Evolutionary conservation across 2,329 filamentous ascomycete species (phyloP), one percentile per base, ranked within the genome.

Genomic region (Purpureocillium takamizusanense): DNA sequence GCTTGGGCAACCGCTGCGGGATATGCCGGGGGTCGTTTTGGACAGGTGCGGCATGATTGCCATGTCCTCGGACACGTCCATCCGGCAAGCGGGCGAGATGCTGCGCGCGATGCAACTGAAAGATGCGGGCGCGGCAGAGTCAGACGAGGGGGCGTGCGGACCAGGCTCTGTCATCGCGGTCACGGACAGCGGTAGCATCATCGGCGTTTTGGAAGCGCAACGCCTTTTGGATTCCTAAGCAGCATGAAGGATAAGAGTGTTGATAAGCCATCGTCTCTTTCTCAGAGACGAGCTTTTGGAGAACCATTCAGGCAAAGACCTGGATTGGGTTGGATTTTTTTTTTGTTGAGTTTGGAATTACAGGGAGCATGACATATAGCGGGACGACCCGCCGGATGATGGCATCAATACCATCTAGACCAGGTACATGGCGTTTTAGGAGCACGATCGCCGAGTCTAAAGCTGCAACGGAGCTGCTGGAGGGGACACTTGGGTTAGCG

Each of bases 11-110:
- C 57, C 60, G 1, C 57, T 71, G 0, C 52, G 56, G 7, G 54
- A 64, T 1, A 56, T 74, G 1, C 45, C 57, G 0, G 61, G 67
- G n/a, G 53, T 76, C 15, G 57, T 79, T 17, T 65, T 74, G 1
- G 60, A 69, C 3, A 57, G 66, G 31, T 61, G 64, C 7, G 69
- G 77, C 35, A 83, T 83, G 74, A 62, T 84, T 12, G 62, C 64
- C 14, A 66, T 86, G 5, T 62, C 71, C 2, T 69, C 70, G 1
- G 70, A 75, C 11, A 79, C 69, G 6, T 69, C 69, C 2, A 57
- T 84, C 13, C 57, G 68, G 4, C 67, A 74, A 34, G 75, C 76
- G 1, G 61, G 59, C 14, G 66, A 69, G 31, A 73, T 74, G 60
- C 61, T 81, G 30, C 51, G 56, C 12, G 62, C 54, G 17, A 65